Conservation (phyloP, 768 basidiomycete species). For the Porphyrellus cyaneotinctus region DNA sequence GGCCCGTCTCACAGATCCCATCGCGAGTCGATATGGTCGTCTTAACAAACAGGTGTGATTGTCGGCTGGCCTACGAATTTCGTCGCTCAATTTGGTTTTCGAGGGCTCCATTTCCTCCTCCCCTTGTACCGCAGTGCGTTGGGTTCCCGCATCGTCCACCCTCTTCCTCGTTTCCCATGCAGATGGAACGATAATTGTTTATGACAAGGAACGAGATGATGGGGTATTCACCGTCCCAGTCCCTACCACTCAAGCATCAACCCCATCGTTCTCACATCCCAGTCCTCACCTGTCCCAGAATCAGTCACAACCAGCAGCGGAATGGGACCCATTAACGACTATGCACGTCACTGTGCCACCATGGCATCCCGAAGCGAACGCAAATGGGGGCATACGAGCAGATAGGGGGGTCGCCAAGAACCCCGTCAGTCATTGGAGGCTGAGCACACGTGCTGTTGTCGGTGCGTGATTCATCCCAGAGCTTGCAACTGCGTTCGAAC, state of each 20-base stretch:
- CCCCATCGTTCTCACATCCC: conserved; percentile 26
- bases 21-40: conserved; percentile 77
- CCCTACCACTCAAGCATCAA: conserved; percentile 35
- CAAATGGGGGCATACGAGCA: conserved; percentile 32
- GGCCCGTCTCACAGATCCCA: conserved; percentile 59
- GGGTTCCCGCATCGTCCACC: conserved; percentile 78
- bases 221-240: conserved; percentile 65
- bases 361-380: conserved; percentile 65
- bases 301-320: conserved; percentile 31
- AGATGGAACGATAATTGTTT: conserved; percentile 85
- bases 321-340: conserved; percentile 75
- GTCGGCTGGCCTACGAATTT: neutral
- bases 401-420: conserved; percentile 77
- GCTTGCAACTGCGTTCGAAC: neutral
- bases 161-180: conserved; percentile 86
- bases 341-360: conserved; percentile 80
- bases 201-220: conserved; percentile 89
- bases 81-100: conserved; percentile 7
- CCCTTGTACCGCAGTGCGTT: conserved; percentile 83
- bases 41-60: conserved; percentile 73
- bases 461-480: conserved; percentile 42
- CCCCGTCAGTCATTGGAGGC: conserved; percentile 87
- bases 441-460: conserved; percentile 66
- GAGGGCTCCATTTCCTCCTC: conserved; percentile 78
- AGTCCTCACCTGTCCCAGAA: conserved; percentile 25